Base-by-base conservation (phyloP, 805 yeast genomes). In the Schwanniomyces occidentalis region DNA sequence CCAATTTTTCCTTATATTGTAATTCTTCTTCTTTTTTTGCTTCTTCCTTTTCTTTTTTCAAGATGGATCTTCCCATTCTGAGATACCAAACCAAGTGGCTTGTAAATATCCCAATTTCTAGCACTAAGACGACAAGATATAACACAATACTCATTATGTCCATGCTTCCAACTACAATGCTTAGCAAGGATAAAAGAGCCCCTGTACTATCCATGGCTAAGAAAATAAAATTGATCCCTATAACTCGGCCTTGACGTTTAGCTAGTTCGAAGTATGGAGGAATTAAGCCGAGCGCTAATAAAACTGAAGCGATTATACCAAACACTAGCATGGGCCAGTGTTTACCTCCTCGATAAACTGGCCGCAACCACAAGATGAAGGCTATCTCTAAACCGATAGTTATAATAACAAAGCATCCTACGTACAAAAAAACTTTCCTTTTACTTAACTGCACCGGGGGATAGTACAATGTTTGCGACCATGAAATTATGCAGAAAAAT, bases 241-340 rank as follows among this genome's bases (percentile, higher is more conserved):
- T 79, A 3, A 91, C 97, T 22, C 84, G 64, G 2, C 97, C 97
- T 33, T 76, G 58, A 44, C 96, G 71, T 51, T 87, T 85, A 20
- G 79, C 74, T 16, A 91, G 63, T 56, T 91, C 97, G 47, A 78
- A 80, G 55, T 90, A 91, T 4, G 97, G 96, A 0, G 97, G 97
- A 0, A 91, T 44, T 22, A 91, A 68, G 0, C 98, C 98, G 2
- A 74, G 53, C 0, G 85, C 93, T 6, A 91, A 63, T 13, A 86
- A 54, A 0, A 90, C 67, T 1, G 93, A 78, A 0, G 97, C 95
- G 12, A 87, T 42, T 18, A 86, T 75, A 9, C 97, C 97, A 47
- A 89, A 75, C 19, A 90, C 70, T 21, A 88, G 58, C 47, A 80
- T 70, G 2, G 97, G 96, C 95, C 96, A 87, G 16, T 63, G 62